Percentiles rank a stretch among this genome's conserved stretches.
These are phyloP conservation scores for Verticillium longisporum DNA, from an alignment of 2,329 filamentous ascomycete species.

Conservation along the genomic window DNA sequence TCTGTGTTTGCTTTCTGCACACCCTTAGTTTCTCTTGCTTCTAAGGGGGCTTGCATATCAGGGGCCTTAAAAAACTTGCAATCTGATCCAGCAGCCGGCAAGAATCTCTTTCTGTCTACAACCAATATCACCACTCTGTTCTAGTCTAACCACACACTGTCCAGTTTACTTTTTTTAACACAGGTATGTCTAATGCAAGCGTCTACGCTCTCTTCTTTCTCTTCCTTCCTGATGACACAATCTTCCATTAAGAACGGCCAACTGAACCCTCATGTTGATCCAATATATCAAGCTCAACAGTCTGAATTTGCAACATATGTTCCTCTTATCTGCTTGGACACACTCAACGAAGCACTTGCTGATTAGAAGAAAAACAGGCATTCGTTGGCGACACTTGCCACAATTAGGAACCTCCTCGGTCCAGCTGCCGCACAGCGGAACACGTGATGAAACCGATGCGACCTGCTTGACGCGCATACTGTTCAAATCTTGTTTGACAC, in stretches of 20 bases:
- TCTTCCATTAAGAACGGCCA: constrained; percentile 14
- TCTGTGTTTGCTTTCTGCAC: constrained; percentile 3
- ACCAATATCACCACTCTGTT: neutral
- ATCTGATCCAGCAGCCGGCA: neutral
- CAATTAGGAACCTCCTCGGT: no score
- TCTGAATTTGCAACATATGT: constrained; percentile 1
- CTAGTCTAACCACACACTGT: no score
- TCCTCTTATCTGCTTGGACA: neutral
- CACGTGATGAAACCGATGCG: no score
- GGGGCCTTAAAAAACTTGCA: neutral
- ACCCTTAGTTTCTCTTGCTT: neutral
- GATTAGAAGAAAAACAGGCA: neutral
- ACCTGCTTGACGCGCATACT: no score
- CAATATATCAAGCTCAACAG: constrained; percentile 13
- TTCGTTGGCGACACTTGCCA: neutral
- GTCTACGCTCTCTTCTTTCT: neutral
- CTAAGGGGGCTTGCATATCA: neutral
- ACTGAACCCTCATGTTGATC: constrained; percentile 12
- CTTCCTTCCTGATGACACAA: constrained; percentile 4
- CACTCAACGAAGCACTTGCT: neutral
- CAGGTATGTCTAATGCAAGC: neutral
- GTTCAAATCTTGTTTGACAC: no score
- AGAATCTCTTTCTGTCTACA: neutral
- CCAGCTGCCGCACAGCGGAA: no score
- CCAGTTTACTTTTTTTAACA: no score